Evolutionary conservation across 2,329 filamentous ascomycete species (phyloP).

Genomic region (Penicillium capsulatum): DNA sequence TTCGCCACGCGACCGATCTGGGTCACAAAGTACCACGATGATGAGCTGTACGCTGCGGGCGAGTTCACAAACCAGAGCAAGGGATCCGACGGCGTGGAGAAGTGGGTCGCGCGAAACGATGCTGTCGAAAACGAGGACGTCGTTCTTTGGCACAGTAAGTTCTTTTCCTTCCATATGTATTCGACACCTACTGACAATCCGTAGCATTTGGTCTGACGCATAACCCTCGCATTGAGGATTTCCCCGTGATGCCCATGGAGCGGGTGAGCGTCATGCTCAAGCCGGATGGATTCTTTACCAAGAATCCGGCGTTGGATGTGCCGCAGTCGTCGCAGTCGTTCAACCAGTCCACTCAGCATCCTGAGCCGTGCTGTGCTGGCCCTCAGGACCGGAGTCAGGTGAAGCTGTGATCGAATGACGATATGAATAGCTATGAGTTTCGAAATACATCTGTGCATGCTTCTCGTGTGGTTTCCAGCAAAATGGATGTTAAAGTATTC

Average conservation of each 20-base stretch:
- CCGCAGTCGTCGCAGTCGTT: constrained; percentile 39
- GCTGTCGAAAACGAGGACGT: constrained; percentile 47
- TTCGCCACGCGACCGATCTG: constrained; percentile 54
- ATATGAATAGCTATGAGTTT: too few relatives aligned
- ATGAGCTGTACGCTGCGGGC: constrained; percentile 51
- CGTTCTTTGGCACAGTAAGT: constrained; percentile 39
- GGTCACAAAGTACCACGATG: constrained; percentile 52
- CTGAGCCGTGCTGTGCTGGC: constrained; percentile 26
- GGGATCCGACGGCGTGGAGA: constrained; percentile 51
- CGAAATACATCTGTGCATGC: too few relatives aligned
- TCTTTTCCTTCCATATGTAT: constrained; percentile 33
- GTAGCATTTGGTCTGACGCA: constrained; percentile 56
- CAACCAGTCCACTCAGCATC: constrained; percentile 37
- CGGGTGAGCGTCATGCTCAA: constrained; percentile 45
- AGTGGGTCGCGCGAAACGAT: constrained; percentile 49
- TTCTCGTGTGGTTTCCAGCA: too few relatives aligned
- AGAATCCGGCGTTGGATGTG: constrained; percentile 49
- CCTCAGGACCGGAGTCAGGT: constrained; percentile 20
- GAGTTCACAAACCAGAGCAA: constrained; percentile 52
- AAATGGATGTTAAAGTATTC: too few relatives aligned
- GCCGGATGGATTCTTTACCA: constrained; percentile 50
- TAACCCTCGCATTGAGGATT: constrained; percentile 61
- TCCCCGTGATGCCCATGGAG: constrained; percentile 64
- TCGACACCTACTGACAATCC: constrained; percentile 6
- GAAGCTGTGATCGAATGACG: constrained; percentile 27